These are phyloP conservation scores for Trichocomaceae sp. DNA, from an alignment of 2,329 filamentous ascomycete genomes.

Conservation along the genomic window DNA sequence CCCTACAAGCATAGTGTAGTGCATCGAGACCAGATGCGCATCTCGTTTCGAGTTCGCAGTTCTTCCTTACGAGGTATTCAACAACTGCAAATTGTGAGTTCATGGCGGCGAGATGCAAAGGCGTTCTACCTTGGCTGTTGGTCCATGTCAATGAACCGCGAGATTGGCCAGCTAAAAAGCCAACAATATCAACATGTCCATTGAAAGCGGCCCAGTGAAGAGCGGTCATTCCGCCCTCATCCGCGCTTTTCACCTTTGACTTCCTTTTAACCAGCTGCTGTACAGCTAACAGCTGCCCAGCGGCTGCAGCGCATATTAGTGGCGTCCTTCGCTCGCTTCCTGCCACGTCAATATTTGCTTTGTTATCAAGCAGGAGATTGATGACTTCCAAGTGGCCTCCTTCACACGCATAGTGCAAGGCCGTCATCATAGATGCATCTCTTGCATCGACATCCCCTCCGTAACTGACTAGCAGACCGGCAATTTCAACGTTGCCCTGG, in stretches of 20 bases:
- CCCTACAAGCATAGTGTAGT: constrained; percentile 35
- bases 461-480: constrained; percentile 26
- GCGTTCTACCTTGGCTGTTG: constrained; percentile 28
- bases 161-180: constrained; percentile 24
- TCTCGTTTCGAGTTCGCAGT: constrained; percentile 22
- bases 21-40: constrained; percentile 26
- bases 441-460: constrained; percentile 33
- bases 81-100: constrained; percentile 32
- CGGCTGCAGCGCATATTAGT: constrained; percentile 30
- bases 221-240: constrained; percentile 32
- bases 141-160: constrained; percentile 22
- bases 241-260: constrained; percentile 22
- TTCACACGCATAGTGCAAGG: constrained; percentile 31
- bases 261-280: constrained; percentile 28
- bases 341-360: constrained; percentile 26
- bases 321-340: constrained; percentile 28
- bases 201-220: constrained; percentile 36
- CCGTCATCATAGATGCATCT: constrained; percentile 31
- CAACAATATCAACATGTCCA: constrained; percentile 32
- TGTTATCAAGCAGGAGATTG: constrained; percentile 25
- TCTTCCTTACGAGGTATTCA: constrained; percentile 32
- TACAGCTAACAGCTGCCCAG: constrained; percentile 23
- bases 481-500: constrained; percentile 27
- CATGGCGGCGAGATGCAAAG: constrained; percentile 32
- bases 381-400: constrained; percentile 24